Base-by-base conservation (phyloP, 106 monocot genomes). In the Dioscorea zingiberensis region DNA sequence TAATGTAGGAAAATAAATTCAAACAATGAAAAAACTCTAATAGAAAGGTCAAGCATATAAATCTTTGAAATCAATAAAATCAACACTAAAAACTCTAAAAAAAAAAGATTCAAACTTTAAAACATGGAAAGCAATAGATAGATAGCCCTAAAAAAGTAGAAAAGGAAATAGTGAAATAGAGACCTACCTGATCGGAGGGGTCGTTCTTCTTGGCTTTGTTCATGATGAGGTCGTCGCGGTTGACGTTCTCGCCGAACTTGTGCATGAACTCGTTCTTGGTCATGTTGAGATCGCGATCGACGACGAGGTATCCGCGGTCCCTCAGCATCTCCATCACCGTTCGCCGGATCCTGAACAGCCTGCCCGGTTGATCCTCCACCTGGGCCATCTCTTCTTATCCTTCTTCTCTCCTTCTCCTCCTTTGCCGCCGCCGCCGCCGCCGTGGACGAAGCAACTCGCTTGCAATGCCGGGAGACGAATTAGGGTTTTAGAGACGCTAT, bases 141-240 rank as follows among this genome's bases (percentile, higher is more conserved):
- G 44, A 62, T n/a, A 19, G 19, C 11, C 5, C n/a, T 18, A 30
- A 44, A 44, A 62, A 21, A 62, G 2, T 11, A 45, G 21, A 16
- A 13, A 44, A 7, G 16, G 1, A 44, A 44, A 6, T 3, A 44
- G 18, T 17, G 11, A 44, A 13, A 27, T 4, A 16, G 38, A 22
- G 38, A 10, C 26, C 83, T 89, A 89, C 93, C 83, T 89, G 94
- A 61, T 89, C 81, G 28, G 81, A 69, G 21, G 80, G 77, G 23
- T 84, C 81, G 64, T 78, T 81, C 78, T 84, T 83, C 80, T 78
- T 85, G 72, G 75, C 44, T 59, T 95, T 95, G 83, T 75, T 95
- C 87, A 95, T 78, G 55, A 74, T 66, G 38, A 83, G 74, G 53
- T 78, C 62, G n/a, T 83, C 83, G 8, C 83, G 56, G 58, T 83